Base-by-base conservation (phyloP, 768 basidiomycete species). In the Multifurca ochricompacta region DNA sequence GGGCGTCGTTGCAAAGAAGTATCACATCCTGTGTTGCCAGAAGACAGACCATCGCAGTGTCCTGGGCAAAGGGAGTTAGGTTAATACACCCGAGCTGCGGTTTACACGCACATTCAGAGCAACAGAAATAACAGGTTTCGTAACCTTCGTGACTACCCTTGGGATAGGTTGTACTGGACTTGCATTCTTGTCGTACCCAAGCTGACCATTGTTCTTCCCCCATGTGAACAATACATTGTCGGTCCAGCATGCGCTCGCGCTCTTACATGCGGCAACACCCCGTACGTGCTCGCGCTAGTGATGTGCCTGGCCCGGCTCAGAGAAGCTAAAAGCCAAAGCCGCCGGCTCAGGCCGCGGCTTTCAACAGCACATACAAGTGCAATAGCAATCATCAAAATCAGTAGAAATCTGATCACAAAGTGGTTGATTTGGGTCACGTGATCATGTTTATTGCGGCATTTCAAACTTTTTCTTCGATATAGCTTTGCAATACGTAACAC, bases 141-240 rank as follows among this genome's bases (percentile, higher is more conserved):
- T 75, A 27, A 96, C 74, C 59, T 83, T 83, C 0, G 91, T 86
- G 3, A 91, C 93, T 54, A 85, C 82, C 27, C 91, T 78, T 0
- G 93, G 93, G 2, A 79, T 65, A 4, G 87, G 66, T 67, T 95
- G 92, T 1, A 87, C 72, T 0, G 87, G 83, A 52, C 85, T 87
- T 1, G 84, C 73, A 14, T 71, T 68, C 65, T 80, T 87, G 58
- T 91, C 86, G 60, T 93, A 93, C 1, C 93, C 94, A 3, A 98
- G 75, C 66, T 99, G 96, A 0, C 96, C 96, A 36, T 76, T 78
- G 67, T 97, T 96, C 23, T 85, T 89, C 0, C 96, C 96, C 93
- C 93, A 98, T 0, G 91, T 91, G 66, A 78, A 93, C 2, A 91
- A 77, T 39, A 80, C 72, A 9, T 62, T 61, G 4, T 71, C 71